phyloP scores from a whole-genome alignment of 768 basidiomycete genomes.

The Lactarius akahatsu region DNA sequence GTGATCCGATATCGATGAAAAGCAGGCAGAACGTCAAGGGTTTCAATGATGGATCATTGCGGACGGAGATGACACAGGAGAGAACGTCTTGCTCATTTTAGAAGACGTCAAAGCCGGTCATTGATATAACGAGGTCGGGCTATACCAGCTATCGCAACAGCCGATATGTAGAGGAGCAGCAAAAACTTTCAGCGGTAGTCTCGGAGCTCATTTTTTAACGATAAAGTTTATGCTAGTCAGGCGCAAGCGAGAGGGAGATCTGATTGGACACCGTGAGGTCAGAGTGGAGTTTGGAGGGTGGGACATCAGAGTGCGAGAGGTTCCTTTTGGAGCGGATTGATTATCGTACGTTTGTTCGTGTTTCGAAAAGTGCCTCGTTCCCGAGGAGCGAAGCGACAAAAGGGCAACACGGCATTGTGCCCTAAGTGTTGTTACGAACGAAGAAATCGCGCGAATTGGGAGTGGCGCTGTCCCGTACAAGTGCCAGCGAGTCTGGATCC shows the following conservation, averaged over 20 bases:
- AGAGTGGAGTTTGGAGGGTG: background rate
- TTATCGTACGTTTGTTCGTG: background rate
- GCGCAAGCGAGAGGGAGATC: background rate
- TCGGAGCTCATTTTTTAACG: background rate
- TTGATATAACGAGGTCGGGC: conserved; percentile 20
- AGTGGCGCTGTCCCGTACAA: too few relatives aligned
- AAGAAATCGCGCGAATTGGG: too few relatives aligned
- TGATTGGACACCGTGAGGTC: background rate
- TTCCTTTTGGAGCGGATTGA: background rate
- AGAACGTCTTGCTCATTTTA: conserved; percentile 48
- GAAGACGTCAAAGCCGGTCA: conserved; percentile 37
- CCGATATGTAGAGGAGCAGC: background rate
- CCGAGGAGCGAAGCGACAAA: too few relatives aligned
- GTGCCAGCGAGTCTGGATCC: too few relatives aligned
- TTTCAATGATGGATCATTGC: conserved; percentile 47
- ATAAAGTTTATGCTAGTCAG: background rate
- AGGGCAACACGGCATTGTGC: too few relatives aligned
- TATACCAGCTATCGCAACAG: background rate
- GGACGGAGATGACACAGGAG: conserved; percentile 44
- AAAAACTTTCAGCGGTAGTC: background rate
- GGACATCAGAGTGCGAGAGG: background rate
- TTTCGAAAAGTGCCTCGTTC: background rate
- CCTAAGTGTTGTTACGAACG: too few relatives aligned
- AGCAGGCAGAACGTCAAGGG: conserved; percentile 50
- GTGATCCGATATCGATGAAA: conserved; percentile 47